Evolutionary conservation across 768 basidiomycete genomes (phyloP).

Genomic region (Rossbeevera mucosa): DNA sequence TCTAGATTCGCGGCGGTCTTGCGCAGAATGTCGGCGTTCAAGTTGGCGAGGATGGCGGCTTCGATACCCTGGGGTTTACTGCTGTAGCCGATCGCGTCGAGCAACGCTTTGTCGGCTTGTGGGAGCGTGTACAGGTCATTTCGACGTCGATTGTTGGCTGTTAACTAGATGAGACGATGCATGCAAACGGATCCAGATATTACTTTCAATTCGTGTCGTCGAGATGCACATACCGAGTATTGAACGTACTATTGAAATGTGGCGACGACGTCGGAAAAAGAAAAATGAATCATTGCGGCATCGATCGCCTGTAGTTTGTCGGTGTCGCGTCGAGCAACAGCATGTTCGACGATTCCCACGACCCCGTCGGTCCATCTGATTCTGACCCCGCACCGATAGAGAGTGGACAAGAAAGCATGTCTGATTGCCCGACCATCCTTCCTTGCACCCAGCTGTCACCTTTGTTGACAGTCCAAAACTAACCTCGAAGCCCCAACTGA

Average conservation of each 20-base stretch:
- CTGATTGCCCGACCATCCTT: too few relatives aligned
- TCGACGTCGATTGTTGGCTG: slow-evolving; percentile 61
- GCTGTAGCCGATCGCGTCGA: slow-evolving; percentile 68
- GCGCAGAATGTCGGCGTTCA: slow-evolving; percentile 73
- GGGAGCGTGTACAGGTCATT: slow-evolving; percentile 76
- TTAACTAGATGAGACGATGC: slow-evolving; percentile 37
- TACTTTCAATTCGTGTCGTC: too few relatives aligned
- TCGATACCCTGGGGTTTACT: slow-evolving; percentile 78
- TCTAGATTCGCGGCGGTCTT: slow-evolving; percentile 70
- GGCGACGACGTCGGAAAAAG: slow-evolving; percentile 70
- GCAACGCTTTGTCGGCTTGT: slow-evolving; percentile 60
- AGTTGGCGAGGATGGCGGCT: slow-evolving; percentile 70
- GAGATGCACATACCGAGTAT: slow-evolving; percentile 44
- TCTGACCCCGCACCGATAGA: too few relatives aligned
- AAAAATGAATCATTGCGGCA: too few relatives aligned
- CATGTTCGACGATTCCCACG: too few relatives aligned
- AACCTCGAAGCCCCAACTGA: too few relatives aligned
- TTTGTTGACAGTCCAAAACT: too few relatives aligned
- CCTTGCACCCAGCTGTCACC: too few relatives aligned
- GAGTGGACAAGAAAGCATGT: too few relatives aligned
- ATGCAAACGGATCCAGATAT: background rate
- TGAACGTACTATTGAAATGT: slow-evolving; percentile 74
- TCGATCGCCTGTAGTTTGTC: too few relatives aligned
- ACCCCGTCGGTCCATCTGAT: too few relatives aligned
- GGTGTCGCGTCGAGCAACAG: too few relatives aligned